Evolutionary conservation across 192 early-diverging fungal genomes (phyloP), one percentile per base, ranked within the genome.

Genomic region (Backusella tarrabulga): DNA sequence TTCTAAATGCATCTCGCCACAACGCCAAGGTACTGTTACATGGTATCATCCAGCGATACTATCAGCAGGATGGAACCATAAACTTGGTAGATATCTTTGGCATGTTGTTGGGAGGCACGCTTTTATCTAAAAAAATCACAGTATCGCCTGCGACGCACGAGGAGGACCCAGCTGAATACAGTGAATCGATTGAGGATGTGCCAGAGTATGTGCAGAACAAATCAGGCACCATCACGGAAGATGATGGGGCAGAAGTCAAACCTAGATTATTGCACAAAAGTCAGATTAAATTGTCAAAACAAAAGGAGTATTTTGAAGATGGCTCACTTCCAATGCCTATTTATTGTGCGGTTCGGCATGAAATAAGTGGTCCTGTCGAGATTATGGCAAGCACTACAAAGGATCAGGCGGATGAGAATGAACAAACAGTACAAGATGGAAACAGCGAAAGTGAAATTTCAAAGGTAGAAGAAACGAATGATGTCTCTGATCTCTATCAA

Each of bases 291-390:
- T 66, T 92, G 15, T 88, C 83, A 6, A 79, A 79, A 34, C 91
- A 92, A 56, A 79, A 73, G 69, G 71, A 77, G 21, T 91, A 82
- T 80, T 67, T 93, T 26, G 89, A 91, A 29, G 85, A 85, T 74
- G 94, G 92, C 0, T 81, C 81, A 32, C 76, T 79, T 17, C 90
- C 93, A n/a, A 86, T 95, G 85, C 94, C 94, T 2, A 92, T 95
- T 35, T 93, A 95, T 73, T 91, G 91, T 1, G 88, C 86, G 0
- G 88, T 93, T 7, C 84, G 92, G 12, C 93, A 95, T 79, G 88
- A 88, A 34, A 80, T 92, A 4, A 3, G 70, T 11, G 34, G 8
- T 8, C 19, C 72, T 19, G 42, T 50, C 11, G 42, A 72, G 0
- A 44, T 34, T 2, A 69, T 69, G 54, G 38, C 19, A 14, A 29